Base-by-base conservation (phyloP, 1,284 basidiomycete species). In the Termitomyces sp. region DNA sequence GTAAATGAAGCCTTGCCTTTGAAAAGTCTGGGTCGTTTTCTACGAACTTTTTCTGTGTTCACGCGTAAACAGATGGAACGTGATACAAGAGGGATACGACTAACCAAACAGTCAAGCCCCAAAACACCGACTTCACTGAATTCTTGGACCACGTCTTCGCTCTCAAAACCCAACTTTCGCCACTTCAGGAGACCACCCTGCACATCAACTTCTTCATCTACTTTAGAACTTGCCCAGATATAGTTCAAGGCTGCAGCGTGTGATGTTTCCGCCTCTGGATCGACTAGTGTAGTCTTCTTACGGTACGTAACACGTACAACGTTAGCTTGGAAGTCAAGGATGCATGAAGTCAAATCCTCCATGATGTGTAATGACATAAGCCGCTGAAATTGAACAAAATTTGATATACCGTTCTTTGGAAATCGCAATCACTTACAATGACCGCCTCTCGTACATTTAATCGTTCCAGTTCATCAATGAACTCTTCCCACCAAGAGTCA, bases 271-370 rank as follows among this genome's bases (percentile, higher is more conserved):
- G 71, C 68, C 24, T 83, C 80, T 3, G 87, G 83, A 58, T 91
- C 83, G 30, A 97, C 88, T 2, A 82, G 71, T 0, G 85, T 88
- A 6, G 78, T 83, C 68, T 95, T 91, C 66, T 87, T 87, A 47
- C 86, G 81, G 62, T 91, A 87, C 1, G 87, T 85, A 14, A 94
- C 83, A 26, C 89, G 81, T 50, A 92, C 78, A 62, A 93, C 84
- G 67, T 93, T 93, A 38, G 88, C 84, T 75, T 97, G 94, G 68
- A 96, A 97, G 62, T 95, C 91, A 52, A 96, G 78, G 49, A 97
- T 91, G 56, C 86, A 89, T 0, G 88, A 91, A 3, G 86, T 84
- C 43, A 93, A 74, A 65, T 95, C 92, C 60, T 95, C 92, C 40
- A 88, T 84, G 21, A 87, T 87, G 64, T 91, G 90, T 14, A 88